Percentiles rank a stretch among this genome's conserved stretches.
phyloP scores from a whole-genome alignment of 1,139 yeast genomes.

The Yamadazyma sp. region DNA sequence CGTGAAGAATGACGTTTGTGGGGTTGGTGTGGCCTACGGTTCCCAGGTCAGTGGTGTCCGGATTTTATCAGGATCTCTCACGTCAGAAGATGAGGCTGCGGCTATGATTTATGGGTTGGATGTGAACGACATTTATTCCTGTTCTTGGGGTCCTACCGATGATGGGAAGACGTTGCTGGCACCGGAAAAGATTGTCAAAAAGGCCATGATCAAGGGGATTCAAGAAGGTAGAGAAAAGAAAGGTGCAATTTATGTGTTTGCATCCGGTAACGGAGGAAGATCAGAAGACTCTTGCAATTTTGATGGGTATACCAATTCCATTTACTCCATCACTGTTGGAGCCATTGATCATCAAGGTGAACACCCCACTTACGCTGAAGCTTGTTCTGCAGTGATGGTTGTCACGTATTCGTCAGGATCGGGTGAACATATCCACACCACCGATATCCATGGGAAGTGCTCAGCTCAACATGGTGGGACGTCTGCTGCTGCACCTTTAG shows the following conservation, averaged over 20 bases:
- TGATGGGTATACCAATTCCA: slow-evolving; percentile 96
- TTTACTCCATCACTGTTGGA: slow-evolving; percentile 92
- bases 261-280: slow-evolving; percentile 91
- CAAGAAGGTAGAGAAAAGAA: slow-evolving; percentile 77
- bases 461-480: slow-evolving; percentile 88
- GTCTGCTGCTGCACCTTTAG: slow-evolving; percentile 98
- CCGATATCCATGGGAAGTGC: slow-evolving; percentile 78
- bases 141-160: slow-evolving; percentile 99
- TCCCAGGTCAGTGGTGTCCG: slow-evolving; percentile 89
- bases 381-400: slow-evolving; percentile 95
- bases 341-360: slow-evolving; percentile 84
- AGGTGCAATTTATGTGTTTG: slow-evolving; percentile 93
- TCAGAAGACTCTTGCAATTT: slow-evolving; percentile 89
- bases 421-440: slow-evolving; percentile 86
- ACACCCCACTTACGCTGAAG: slow-evolving; percentile 88
- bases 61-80: slow-evolving; percentile 76
- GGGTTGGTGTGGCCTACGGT: slow-evolving; percentile 89
- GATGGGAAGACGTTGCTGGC: slow-evolving; percentile 85
- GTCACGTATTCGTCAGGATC: slow-evolving; percentile 93
- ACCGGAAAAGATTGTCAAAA: slow-evolving; percentile 75
- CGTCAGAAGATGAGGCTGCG: slow-evolving; percentile 88
- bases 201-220: slow-evolving; percentile 84
- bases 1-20: slow-evolving; percentile 84
- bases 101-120: slow-evolving; percentile 80
- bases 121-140: slow-evolving; percentile 86